A percentile compares a stretch with the other conserved stretches of the same genome.
Evolutionary conservation across 2,329 filamentous ascomycete genomes (phyloP).

Genomic region (Macrophomina phaseolina): DNA sequence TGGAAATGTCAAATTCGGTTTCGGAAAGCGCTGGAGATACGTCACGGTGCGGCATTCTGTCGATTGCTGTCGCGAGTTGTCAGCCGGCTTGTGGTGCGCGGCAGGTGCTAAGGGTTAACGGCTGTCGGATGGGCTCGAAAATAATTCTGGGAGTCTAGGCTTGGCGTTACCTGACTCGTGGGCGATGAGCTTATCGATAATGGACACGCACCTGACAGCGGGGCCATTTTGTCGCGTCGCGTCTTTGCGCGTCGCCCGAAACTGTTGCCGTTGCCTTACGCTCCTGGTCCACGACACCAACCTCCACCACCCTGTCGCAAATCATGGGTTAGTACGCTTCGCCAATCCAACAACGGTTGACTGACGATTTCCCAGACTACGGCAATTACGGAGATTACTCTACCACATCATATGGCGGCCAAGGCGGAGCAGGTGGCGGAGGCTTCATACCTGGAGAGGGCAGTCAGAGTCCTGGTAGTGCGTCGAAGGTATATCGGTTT

Average conservation of each 20-base stretch:
- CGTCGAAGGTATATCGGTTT: slow-evolving; percentile 34
- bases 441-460: slow-evolving; percentile 64
- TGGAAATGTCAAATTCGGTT: slow-evolving; percentile 88
- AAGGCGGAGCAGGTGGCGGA: slow-evolving; percentile 61
- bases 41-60: slow-evolving; percentile 71
- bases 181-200: neutral
- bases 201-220: slow-evolving; percentile 5
- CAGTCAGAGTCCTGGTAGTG: slow-evolving; percentile 51
- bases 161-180: slow-evolving; percentile 17
- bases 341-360: neutral
- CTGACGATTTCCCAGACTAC: slow-evolving; percentile 18
- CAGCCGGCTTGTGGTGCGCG: slow-evolving; percentile 23
- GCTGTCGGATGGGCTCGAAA: slow-evolving; percentile 7
- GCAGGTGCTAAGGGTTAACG: slow-evolving; percentile 14
- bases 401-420: slow-evolving; percentile 61
- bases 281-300: neutral
- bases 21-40: slow-evolving; percentile 85
- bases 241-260: slow-evolving; percentile 24
- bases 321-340: slow-evolving; percentile 15
- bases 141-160: slow-evolving; percentile 23
- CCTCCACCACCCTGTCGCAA: neutral
- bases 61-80: slow-evolving; percentile 2
- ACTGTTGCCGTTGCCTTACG: slow-evolving; percentile 8
- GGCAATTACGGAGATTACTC: slow-evolving; percentile 55
- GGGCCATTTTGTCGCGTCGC: slow-evolving; percentile 22